A percentile compares a stretch with the other conserved stretches of the same genome.
Evolutionary conservation across 352 stramenopile species (phyloP).

Genomic region (Pythium scleroteichum): DNA sequence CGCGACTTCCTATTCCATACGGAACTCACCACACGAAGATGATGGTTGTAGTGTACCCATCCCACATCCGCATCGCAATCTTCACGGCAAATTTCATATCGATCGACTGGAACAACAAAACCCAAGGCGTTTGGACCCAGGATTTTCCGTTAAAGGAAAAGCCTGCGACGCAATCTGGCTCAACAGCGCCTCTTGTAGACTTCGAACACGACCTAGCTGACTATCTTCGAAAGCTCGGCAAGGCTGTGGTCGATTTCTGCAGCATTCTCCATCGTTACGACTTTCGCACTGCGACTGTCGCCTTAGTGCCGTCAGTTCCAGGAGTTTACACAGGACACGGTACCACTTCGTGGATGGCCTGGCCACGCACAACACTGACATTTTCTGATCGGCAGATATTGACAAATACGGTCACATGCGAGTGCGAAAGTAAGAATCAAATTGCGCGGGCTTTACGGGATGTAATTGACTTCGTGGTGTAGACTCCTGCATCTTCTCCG

Average conservation of each 20-base stretch:
- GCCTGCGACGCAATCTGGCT: not conserved
- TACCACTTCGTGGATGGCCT: no score
- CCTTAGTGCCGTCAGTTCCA: constrained; percentile 66
- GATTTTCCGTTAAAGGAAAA: constrained; percentile 56
- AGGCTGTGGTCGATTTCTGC: constrained; percentile 48
- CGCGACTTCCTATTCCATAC: constrained; percentile 76
- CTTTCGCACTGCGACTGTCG: constrained; percentile 58
- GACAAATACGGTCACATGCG: constrained; percentile 80
- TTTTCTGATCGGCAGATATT: constrained; percentile 80
- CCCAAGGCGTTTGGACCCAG: constrained; percentile 81
- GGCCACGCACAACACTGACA: no score
- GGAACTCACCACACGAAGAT: constrained; percentile 90
- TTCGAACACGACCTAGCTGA: constrained; percentile 67
- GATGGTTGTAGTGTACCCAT: constrained; percentile 67
- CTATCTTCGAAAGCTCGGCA: constrained; percentile 60
- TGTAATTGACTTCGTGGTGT: not conserved
- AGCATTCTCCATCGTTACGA: constrained; percentile 50
- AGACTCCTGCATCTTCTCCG: constrained; percentile 60
- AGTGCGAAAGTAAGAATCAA: constrained; percentile 47
- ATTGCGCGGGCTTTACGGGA: not conserved
- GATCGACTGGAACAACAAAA: constrained; percentile 83
- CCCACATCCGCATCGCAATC: constrained; percentile 73
- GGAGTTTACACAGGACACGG: constrained; percentile 70
- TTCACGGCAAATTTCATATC: constrained; percentile 87
- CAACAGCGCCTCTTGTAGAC: constrained; percentile 19